phyloP scores from a whole-genome alignment of 345 rosid genomes.

The Brassica carinata region DNA sequence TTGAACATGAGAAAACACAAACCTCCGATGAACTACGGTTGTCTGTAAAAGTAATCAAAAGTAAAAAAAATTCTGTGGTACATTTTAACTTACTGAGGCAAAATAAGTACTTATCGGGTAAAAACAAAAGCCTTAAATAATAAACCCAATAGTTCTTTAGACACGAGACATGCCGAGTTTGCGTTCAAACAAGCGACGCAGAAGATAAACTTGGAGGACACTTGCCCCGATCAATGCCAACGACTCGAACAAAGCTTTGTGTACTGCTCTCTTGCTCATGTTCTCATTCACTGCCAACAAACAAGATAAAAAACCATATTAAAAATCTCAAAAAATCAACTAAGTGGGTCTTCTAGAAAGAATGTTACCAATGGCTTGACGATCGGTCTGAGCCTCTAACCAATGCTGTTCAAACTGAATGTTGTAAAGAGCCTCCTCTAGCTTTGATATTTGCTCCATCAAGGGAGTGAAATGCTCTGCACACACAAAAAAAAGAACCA shows the following conservation, averaged over 20 bases:
- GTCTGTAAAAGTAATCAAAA: constrained; percentile 14
- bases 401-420: constrained; percentile 82
- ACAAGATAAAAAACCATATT: background rate
- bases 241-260: constrained; percentile 72
- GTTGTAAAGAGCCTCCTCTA: constrained; percentile 71
- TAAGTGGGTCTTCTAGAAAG: background rate
- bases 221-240: constrained; percentile 61
- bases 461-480: constrained; percentile 70
- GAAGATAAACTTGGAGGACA: constrained; percentile 63
- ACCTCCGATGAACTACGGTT: constrained; percentile 2
- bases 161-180: constrained; percentile 70
- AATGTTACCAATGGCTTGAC: constrained; percentile 61
- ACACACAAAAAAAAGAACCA: background rate
- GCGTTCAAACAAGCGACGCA: constrained; percentile 68
- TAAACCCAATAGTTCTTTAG: constrained; percentile 23
- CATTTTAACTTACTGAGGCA: constrained; percentile 21
- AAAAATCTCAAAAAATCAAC: background rate
- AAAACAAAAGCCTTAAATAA: constrained; percentile 17
- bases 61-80: constrained; percentile 13
- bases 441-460: constrained; percentile 60
- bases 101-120: constrained; percentile 16
- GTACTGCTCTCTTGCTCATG: constrained; percentile 65
- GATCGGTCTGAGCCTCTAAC: constrained; percentile 78
- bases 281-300: constrained; percentile 58
- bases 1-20: background rate